These are phyloP conservation scores for Trametes hirsuta DNA, from an alignment of 1,284 basidiomycete genomes.

Conservation along the genomic window DNA sequence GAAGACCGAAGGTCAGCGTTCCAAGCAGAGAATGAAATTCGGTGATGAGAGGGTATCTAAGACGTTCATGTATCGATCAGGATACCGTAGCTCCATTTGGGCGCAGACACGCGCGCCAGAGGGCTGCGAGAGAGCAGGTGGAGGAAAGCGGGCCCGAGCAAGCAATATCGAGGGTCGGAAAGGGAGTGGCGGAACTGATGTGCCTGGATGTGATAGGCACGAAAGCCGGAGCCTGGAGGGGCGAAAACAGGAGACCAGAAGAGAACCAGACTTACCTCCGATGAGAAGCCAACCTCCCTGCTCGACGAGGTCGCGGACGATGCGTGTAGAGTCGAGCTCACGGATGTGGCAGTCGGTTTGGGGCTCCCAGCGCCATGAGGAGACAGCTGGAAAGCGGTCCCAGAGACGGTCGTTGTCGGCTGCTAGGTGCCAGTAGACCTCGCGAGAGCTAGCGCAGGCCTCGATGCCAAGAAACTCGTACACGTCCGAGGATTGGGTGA, in stretches of 20 bases:
- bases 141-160: not conserved
- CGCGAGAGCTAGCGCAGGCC: slow-evolving; percentile 63
- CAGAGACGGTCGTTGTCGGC: slow-evolving; percentile 49
- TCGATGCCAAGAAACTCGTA: slow-evolving; percentile 55
- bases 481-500: slow-evolving; percentile 39
- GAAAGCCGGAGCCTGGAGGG: not conserved
- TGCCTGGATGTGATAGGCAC: not conserved
- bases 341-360: slow-evolving; percentile 42
- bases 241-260: not conserved
- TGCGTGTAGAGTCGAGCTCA: slow-evolving; percentile 42
- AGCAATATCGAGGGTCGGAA: not conserved
- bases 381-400: slow-evolving; percentile 54
- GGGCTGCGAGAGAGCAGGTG: not conserved
- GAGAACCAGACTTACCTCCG: slow-evolving; percentile 50
- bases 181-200: not conserved
- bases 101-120: too few species aligned
- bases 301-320: slow-evolving; percentile 61
- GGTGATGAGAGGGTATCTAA: too few species aligned
- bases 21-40: not conserved
- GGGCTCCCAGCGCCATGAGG: slow-evolving; percentile 57
- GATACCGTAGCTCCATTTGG: too few species aligned
- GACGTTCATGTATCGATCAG: too few species aligned
- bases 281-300: slow-evolving; percentile 69
- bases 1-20: not conserved
- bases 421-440: slow-evolving; percentile 64